Evolutionary conservation across 345 rosid species (phyloP), one percentile per base, ranked within the genome.

Genomic region (Dovyalis caffra): DNA sequence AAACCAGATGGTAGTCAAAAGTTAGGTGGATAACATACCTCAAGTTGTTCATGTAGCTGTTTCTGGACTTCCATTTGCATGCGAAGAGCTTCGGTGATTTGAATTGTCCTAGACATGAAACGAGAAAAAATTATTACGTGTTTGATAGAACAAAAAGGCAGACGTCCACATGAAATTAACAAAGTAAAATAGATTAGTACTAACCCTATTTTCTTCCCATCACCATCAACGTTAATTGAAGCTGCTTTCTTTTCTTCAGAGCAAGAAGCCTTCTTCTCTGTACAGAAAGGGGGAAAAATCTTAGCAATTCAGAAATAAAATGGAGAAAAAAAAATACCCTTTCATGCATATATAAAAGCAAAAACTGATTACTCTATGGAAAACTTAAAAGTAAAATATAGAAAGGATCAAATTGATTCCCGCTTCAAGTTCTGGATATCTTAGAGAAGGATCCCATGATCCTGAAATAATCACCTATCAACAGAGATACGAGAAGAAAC

Each of bases 51-150:
- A 70, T 91, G 97, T 64, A 91, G 75, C 78, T 90, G 94, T 83
- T 90, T 91, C 84, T 91, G 97, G 75, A 91, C 97, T 85, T 90
- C 94, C 84, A 91, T 87, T 81, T 89, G 97, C 91, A 90, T 86
- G 73, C 90, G 92, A 65, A 89, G 69, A 47, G 97, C 91, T 80
- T 91, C 97, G 0, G 89, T 83, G 47, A 91, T 69, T 37, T 89
- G 89, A 11, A 76, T 66, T 60, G 76, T 85, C 85, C 97, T 91
- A 64, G 37, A 81, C 65, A 67, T 25, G 29, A 26, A 75, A 64
- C 31, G 51, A 65, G 61, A 14, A 15, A 61, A 64, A 56, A 49
- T 26, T 60, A 1, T 25, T 18, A 14, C 33, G 5, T 56, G 56
- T 70, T 34, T n/a, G 20, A 66, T 20, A 28, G 26, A 43, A 72